Evolutionary conservation across 345 rosid species (phyloP), one percentile per base, ranked within the genome.

Genomic region (Rhodamnia rubescens): DNA sequence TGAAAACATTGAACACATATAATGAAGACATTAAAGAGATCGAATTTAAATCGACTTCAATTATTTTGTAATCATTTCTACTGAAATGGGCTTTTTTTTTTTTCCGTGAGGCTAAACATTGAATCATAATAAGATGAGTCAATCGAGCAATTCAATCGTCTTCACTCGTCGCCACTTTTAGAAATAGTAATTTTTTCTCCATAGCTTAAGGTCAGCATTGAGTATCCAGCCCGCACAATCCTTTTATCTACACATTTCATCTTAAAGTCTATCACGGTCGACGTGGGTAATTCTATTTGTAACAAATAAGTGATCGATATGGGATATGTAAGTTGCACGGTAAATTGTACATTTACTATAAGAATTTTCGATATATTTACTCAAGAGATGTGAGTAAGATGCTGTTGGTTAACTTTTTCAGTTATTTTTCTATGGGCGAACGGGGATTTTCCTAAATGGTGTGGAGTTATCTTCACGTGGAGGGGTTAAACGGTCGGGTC

Each of bases 181-280:
- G 11, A 61, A 14, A 14, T 1, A 1, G 5, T 64, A 40, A 2
- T 2, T 64, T 64, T 64, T 11, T 21, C 18, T 18, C 8, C 8
- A 1, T 7, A 6, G 1, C 1, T 64, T 1, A 9, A 2, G 6
- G 75, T 16, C 24, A 1, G 0, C 29, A 0, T 64, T 16, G 75
- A 64, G 21, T 16, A 32, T 0, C 18, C 6, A 0, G 44, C 3
- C 12, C 1, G 6, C 44, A 5, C 24, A 16, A 64, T 64, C 24
- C 1, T 64, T 64, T 64, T 8, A 11, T 64, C 21, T 32, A 64
- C 3, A 0, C 44, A 16, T 32, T 8, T 16, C 11, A 4, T 5
- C 40, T 36, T 3, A 36, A 36, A 36, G 11, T 64, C 11, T 8
- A 32, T 64, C 12, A 8, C 3, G 4, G 0, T 32, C 12, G 1